phyloP scores from a whole-genome alignment of 495 filamentous ascomycete species.

The Hypoxylon subgilvum region DNA sequence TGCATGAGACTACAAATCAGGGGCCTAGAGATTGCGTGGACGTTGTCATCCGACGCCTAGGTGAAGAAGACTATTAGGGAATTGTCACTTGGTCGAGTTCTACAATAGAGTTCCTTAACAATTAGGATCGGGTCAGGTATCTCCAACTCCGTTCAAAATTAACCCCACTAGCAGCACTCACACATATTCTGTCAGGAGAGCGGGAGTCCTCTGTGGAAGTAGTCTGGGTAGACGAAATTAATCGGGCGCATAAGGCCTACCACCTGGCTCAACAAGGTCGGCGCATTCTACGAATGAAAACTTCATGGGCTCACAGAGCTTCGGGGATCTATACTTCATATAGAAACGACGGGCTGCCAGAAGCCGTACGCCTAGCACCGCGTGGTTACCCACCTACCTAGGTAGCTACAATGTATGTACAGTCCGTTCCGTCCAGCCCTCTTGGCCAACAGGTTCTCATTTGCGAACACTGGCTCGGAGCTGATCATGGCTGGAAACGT shows the following conservation, averaged over 20 bases:
- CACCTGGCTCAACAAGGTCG: neutral
- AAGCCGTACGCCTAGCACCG: neutral
- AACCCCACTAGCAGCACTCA: too few relatives aligned
- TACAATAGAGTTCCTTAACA: too few relatives aligned
- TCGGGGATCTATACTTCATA: neutral
- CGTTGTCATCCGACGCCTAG: neutral
- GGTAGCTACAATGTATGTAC: neutral
- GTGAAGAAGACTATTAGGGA: too few relatives aligned
- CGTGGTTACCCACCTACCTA: neutral
- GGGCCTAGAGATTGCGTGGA: slow-evolving; percentile 1
- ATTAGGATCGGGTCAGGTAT: too few relatives aligned
- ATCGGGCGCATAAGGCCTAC: neutral
- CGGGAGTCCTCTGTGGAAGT: too few relatives aligned
- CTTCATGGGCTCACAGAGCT: neutral
- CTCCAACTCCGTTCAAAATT: too few relatives aligned
- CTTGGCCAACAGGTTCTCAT: neutral
- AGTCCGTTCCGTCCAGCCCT: neutral
- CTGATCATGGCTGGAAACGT: slow-evolving; percentile 5
- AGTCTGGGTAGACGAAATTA: neutral
- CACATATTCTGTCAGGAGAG: too few relatives aligned
- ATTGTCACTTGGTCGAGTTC: too few relatives aligned
- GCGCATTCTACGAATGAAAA: neutral
- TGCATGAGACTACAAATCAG: slow-evolving; percentile 10
- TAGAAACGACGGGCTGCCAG: neutral
- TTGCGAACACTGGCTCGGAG: neutral